A percentile compares a stretch with the other conserved stretches of the same genome.
Conservation (phyloP, 2,329 filamentous ascomycete species). For the Colletotrichum euphorbiae region DNA sequence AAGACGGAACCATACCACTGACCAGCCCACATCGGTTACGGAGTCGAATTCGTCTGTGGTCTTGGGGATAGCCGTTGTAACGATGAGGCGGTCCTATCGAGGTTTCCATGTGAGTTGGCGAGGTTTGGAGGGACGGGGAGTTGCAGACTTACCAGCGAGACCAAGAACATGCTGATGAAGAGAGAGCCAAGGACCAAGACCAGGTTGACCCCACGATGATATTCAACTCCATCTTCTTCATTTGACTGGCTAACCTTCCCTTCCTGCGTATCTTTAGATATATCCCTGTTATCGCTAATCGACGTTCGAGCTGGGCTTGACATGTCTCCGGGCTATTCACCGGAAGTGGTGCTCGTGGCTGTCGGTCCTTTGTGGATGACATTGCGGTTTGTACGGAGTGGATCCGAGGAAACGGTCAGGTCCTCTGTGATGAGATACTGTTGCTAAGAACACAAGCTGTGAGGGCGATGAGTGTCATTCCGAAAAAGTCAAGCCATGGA, state of each 20-base stretch:
- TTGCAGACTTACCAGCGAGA: conserved; percentile 40
- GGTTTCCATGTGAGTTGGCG: too few relatives aligned
- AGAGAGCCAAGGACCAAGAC: conserved; percentile 42
- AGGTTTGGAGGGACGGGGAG: too few relatives aligned
- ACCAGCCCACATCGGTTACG: conserved; percentile 45
- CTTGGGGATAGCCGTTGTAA: conserved; percentile 51
- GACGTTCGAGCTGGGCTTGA: neutral
- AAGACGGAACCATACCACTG: conserved; percentile 47
- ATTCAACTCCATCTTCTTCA: neutral
- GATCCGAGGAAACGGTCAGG: too few relatives aligned
- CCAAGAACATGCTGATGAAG: conserved; percentile 44
- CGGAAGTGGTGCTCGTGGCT: neutral
- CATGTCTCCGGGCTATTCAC: accelerated
- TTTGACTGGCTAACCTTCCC: accelerated
- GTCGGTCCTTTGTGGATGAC: neutral
- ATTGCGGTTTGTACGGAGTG: neutral
- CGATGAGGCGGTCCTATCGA: conserved; percentile 61
- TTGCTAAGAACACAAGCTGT: too few relatives aligned
- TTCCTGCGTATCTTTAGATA: neutral
- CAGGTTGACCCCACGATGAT: conserved; percentile 5
- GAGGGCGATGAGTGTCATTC: too few relatives aligned
- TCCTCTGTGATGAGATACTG: too few relatives aligned
- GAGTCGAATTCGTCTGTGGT: conserved; percentile 48
- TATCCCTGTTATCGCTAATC: neutral
- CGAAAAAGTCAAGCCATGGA: too few relatives aligned